A percentile compares a stretch with the other conserved stretches of the same genome.
Conservation (phyloP, 768 basidiomycete genomes). For the Basidioascus undulatus region DNA sequence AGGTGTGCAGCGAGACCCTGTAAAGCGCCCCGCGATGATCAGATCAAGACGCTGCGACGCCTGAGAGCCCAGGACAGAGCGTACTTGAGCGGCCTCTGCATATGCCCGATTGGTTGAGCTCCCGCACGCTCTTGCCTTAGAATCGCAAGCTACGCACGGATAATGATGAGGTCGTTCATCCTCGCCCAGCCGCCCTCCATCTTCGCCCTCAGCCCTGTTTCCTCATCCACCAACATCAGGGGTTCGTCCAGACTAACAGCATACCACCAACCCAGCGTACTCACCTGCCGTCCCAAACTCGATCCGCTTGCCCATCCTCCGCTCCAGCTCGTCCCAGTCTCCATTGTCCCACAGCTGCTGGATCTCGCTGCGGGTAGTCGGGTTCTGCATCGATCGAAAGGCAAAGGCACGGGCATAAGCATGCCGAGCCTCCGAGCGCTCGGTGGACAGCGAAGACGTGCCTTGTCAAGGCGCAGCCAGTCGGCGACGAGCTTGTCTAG, state of each 20-base stretch:
- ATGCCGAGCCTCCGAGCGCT: no score
- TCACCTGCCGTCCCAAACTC: constrained; percentile 69
- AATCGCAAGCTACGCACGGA: constrained; percentile 42
- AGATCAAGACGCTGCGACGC: constrained; percentile 7
- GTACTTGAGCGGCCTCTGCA: neutral
- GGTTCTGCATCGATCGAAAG: constrained; percentile 10
- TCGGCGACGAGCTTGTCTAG: neutral
- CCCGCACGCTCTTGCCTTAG: no score
- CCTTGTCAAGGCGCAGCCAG: constrained; percentile 6
- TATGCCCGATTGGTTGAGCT: neutral
- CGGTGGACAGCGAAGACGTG: neutral
- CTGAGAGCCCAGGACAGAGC: constrained; percentile 6
- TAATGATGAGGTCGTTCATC: constrained; percentile 69
- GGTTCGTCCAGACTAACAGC: neutral
- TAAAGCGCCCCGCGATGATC: neutral
- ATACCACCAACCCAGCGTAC: constrained; percentile 4
- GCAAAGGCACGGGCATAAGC: no score
- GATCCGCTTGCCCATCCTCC: constrained; percentile 27
- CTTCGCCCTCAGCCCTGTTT: constrained; percentile 40
- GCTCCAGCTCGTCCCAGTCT: constrained; percentile 9
- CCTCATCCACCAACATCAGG: neutral
- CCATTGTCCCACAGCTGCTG: constrained; percentile 6
- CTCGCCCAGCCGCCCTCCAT: constrained; percentile 82
- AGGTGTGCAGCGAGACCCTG: constrained; percentile 61
- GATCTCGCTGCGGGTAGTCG: constrained; percentile 13